Base-by-base conservation (phyloP, 306 rosid genomes). In the Quercus berberidifolia region DNA sequence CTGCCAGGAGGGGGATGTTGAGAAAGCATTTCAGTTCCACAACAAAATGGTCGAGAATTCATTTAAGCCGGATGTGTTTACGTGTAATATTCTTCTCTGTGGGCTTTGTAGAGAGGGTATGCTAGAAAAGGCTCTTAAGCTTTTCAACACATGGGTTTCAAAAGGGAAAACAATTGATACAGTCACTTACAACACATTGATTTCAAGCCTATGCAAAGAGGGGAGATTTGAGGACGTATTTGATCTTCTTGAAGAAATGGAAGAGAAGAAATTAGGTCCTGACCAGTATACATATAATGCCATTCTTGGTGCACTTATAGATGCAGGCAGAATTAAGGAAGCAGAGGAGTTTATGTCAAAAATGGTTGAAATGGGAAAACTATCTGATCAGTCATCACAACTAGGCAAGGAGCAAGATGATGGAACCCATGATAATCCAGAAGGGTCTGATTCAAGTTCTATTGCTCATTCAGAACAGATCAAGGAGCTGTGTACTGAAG, bases 131-230 rank as follows among this genome's bases (percentile, higher is more conserved):
- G 99, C 95, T 81, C 85, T 87, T 71, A 89, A 76, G 76, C 89
- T 94, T 74, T 91, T 92, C 77, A 65, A 86, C 77, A 62, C 90
- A 18, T 94, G 91, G 97, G 81, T 89, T 73, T 87, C 86, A 5
- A 87, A 89, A 86, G 97, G 87, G 67, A 90, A 87, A 78, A 77
- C 83, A 18, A 35, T 90, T 21, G 90, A 94, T 77, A 81, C 35
- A n/a, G 92, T 95, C 79, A 90, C 97, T 5, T 94, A 94, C 85
- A 94, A 94, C 79, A 94, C 91, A 25, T 69, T 94, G 84, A 91
- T 94, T 78, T 88, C 99, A 20, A 68, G 86, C 67, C 83, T 91
- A 56, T 92, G 99, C 93, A 91, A 89, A 79, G 91, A 84, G 80
- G 85, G 86, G 78, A 90, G 87, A 84, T 84, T 92, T 57, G 90